Percentiles rank a stretch among this genome's conserved stretches.
These are phyloP conservation scores for Tolypocladium amazonense DNA, from an alignment of 2,329 filamentous ascomycete genomes.

Conservation along the genomic window DNA sequence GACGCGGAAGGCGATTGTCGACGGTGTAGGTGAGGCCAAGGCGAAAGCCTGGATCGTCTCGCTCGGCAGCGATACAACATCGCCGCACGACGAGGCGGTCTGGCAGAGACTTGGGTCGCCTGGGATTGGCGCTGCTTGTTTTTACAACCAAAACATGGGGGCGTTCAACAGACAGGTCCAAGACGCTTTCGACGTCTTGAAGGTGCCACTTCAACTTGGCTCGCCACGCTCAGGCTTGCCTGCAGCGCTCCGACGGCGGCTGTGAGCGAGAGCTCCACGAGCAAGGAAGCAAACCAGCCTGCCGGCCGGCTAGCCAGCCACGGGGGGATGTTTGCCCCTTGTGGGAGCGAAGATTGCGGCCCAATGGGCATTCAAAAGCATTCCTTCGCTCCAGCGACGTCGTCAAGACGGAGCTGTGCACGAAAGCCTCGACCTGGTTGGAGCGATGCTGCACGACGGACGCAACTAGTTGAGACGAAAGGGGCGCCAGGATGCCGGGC, in stretches of 20 bases:
- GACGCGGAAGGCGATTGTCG: neutral
- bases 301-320: neutral
- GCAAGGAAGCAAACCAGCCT: neutral
- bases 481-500: neutral
- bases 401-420: neutral
- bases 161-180: constrained; percentile 67
- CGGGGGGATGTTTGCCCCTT: neutral
- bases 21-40: constrained; percentile 5
- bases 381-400: neutral
- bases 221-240: neutral
- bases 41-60: constrained; percentile 16
- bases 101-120: constrained; percentile 49
- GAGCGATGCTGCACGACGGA: neutral
- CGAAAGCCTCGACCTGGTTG: neutral
- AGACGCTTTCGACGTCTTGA: constrained; percentile 46
- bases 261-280: neutral
- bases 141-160: constrained; percentile 77
- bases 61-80: constrained; percentile 63
- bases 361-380: neutral
- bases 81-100: constrained; percentile 26
- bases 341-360: neutral
- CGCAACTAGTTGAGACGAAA: neutral
- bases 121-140: constrained; percentile 65
- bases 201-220: constrained; percentile 51
- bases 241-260: neutral